Conservation (phyloP, 208 protist species). For the Trichomonas tenax region DNA sequence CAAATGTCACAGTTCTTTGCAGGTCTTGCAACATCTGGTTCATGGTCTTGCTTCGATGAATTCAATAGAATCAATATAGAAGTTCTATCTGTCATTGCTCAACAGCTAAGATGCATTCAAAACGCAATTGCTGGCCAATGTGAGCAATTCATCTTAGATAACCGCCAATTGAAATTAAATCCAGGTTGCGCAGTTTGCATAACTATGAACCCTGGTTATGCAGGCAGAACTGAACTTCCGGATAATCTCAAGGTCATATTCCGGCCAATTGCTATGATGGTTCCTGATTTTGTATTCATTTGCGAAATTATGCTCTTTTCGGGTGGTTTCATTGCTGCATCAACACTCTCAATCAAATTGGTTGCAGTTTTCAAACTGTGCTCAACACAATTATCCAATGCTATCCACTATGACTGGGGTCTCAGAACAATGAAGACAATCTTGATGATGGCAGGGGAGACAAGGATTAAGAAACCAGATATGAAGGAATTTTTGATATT, state of each 20-base stretch:
- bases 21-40: conserved; percentile 38
- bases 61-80: conserved; percentile 53
- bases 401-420: conserved; percentile 94
- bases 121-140: conserved; percentile 36
- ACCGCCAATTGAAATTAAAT: conserved; percentile 38
- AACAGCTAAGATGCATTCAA: conserved; percentile 43
- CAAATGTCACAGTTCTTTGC: conserved; percentile 43
- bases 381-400: conserved; percentile 76
- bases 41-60: conserved; percentile 55
- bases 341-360: conserved; percentile 79
- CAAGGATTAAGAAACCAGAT: conserved; percentile 73
- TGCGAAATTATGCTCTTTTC: conserved; percentile 87
- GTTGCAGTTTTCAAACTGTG: conserved; percentile 82
- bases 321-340: conserved; percentile 79
- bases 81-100: conserved; percentile 46
- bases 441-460: conserved; percentile 73
- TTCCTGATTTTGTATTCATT: conserved; percentile 94
- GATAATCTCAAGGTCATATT: conserved; percentile 76
- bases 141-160: conserved; percentile 41
- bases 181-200: conserved; percentile 54
- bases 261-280: conserved; percentile 76
- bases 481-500: conserved; percentile 72
- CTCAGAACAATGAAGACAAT: conserved; percentile 93
- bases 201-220: conserved; percentile 88
- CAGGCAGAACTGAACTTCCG: conserved; percentile 80